Evolutionary conservation across 129 eudicot genomes (phyloP), one percentile per base, ranked within the genome.

Genomic region (Tagetes patula): DNA sequence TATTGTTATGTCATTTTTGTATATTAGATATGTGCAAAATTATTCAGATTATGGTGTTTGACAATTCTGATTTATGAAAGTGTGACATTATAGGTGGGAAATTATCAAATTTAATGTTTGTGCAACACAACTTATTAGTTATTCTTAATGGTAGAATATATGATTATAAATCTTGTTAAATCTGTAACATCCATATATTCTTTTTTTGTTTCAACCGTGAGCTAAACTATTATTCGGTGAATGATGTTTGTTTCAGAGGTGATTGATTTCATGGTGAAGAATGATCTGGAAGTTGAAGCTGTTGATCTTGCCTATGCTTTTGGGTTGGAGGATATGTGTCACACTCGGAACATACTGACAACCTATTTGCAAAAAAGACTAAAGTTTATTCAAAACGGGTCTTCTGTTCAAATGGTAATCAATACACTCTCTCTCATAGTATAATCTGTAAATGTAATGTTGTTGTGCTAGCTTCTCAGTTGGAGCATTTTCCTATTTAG

Each of bases 201-300:
- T 45, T 71, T 59, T 34, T 9, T 9, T 61, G 13, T 34, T 61
- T 5, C 12, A 12, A 10, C 49, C 38, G 46, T 3, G 61, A 39
- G 63, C 52, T 70, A 40, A 74, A 40, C 33, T 41, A n/a, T 38
- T 31, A 41, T 46, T 20, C 53, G 61, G 69, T 70, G 32, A 60
- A 37, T 27, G 41, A 7, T 78, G 34, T 67, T 60, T 77, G 43
- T 77, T 68, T 69, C 93, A 90, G 96, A 81, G 8, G 69, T 84
- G 77, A 72, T 90, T 67, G 82, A 77, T 68, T 68, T 45, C 71
- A 85, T 90, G 95, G 59, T 82, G 74, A 85, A 84, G 75, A 58
- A 68, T 54, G 79, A 80, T 59, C 70, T 79, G 77, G 89, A 82
- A 69, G 79, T 85, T 54, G 89, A 90, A 77, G 96, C 95, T 74